A percentile compares a stretch with the other conserved stretches of the same genome.
Evolutionary conservation across 495 filamentous ascomycete genomes (phyloP).

Genomic region (Hyaloscypha finlandica): DNA sequence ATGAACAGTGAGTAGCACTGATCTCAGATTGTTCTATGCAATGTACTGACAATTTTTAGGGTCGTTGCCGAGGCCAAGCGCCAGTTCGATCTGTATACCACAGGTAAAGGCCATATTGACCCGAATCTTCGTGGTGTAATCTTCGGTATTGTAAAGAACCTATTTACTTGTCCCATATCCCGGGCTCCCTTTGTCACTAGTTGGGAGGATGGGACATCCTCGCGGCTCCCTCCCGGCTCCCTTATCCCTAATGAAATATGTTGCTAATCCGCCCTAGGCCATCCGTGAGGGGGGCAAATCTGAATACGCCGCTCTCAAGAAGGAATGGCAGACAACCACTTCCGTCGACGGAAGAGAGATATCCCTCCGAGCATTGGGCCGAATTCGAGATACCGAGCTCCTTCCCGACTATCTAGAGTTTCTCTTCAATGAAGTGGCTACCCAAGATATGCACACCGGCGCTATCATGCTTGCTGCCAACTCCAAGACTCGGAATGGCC

Average conservation of each 20-base stretch:
- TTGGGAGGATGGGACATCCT: no score
- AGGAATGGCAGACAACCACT: slow-evolving; percentile 77
- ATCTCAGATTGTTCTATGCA: background rate
- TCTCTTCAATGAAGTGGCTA: slow-evolving; percentile 72
- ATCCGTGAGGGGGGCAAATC: slow-evolving; percentile 65
- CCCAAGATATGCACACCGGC: slow-evolving; percentile 85
- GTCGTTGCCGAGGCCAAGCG: slow-evolving; percentile 68
- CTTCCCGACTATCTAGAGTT: slow-evolving; percentile 73
- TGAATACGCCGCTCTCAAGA: slow-evolving; percentile 69
- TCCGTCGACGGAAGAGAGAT: slow-evolving; percentile 91
- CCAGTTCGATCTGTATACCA: slow-evolving; percentile 74
- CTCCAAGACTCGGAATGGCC: slow-evolving; percentile 60
- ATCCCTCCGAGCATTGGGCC: slow-evolving; percentile 73
- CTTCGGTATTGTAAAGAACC: slow-evolving; percentile 57
- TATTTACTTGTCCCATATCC: no score
- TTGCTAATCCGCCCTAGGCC: slow-evolving; percentile 33
- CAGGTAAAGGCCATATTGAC: slow-evolving; percentile 61
- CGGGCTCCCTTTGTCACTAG: no score
- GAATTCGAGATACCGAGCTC: slow-evolving; percentile 62
- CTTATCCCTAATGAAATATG: no score
- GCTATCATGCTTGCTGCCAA: slow-evolving; percentile 72
- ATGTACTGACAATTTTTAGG: slow-evolving; percentile 43
- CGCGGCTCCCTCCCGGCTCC: no score
- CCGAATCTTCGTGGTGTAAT: slow-evolving; percentile 77
- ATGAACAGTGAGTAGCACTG: slow-evolving; percentile 60